Conservation (phyloP, 371 early-diverging fungal genomes). For the Lichtheimia ramosa region DNA sequence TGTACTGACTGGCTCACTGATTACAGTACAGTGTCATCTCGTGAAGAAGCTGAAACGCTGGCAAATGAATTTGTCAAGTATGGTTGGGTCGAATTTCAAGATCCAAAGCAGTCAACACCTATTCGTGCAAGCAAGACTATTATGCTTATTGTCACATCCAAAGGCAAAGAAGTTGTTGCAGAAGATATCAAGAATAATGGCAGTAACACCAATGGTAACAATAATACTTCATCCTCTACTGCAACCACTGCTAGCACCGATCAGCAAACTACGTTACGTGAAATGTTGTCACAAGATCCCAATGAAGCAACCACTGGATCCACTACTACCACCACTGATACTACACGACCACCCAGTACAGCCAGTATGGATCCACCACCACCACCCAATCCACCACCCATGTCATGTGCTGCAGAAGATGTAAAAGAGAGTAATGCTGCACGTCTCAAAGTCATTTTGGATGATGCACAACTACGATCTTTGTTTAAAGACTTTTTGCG, state of each 20-base stretch:
- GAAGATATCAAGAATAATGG: background rate
- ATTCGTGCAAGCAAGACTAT: slow-evolving; percentile 14
- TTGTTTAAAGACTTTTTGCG: slow-evolving; percentile 67
- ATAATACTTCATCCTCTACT: background rate
- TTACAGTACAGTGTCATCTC: slow-evolving; percentile 57
- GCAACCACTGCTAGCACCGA: slow-evolving; percentile 1
- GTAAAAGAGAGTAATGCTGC: slow-evolving; percentile 20
- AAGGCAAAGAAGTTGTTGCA: slow-evolving; percentile 24
- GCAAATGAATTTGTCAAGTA: slow-evolving; percentile 54
- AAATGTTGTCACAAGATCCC: slow-evolving; percentile 24
- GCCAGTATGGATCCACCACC: slow-evolving; percentile 6
- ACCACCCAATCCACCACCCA: background rate
- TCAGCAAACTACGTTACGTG: slow-evolving; percentile 21
- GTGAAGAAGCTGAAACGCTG: slow-evolving; percentile 62
- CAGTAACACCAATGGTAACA: background rate
- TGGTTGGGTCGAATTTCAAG: slow-evolving; percentile 56
- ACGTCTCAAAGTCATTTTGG: slow-evolving; percentile 61
- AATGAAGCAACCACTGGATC: slow-evolving; percentile 7
- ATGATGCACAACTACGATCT: slow-evolving; percentile 55
- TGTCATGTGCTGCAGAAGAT: slow-evolving; percentile 4
- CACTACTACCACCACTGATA: slow-evolving; percentile 6
- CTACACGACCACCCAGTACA: slow-evolving; percentile 11
- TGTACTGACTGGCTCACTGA: slow-evolving; percentile 66
- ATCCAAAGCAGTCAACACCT: slow-evolving; percentile 8
- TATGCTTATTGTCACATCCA: slow-evolving; percentile 16